Evolutionary conservation across 805 yeast species (phyloP).

Genomic region (Geotrichum ghanense): DNA sequence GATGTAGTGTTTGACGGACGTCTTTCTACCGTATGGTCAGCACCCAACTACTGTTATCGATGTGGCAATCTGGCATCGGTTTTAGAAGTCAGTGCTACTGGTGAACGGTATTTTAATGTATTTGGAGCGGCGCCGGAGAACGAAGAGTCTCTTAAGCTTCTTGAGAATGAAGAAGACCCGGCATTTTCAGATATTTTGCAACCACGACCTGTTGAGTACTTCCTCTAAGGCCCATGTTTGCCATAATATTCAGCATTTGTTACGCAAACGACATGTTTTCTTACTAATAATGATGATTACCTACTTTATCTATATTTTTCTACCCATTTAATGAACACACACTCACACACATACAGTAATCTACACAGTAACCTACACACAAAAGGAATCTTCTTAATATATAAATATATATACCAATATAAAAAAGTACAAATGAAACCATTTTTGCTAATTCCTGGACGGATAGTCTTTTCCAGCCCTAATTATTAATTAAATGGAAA

Average conservation of each 20-base stretch:
- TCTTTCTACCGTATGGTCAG: slow-evolving; percentile 95
- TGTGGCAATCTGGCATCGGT: slow-evolving; percentile 98
- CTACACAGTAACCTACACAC: too few relatives aligned
- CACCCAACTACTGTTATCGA: slow-evolving; percentile 94
- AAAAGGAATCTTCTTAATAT: too few relatives aligned
- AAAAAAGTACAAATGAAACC: too few relatives aligned
- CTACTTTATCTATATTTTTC: neutral
- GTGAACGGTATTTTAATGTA: slow-evolving; percentile 70
- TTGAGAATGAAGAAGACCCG: slow-evolving; percentile 18
- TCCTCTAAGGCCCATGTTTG: slow-evolving; percentile 24
- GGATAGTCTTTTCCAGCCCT: too few relatives aligned
- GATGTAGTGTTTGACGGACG: slow-evolving; percentile 84
- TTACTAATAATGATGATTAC: neutral
- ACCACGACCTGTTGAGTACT: slow-evolving; percentile 40
- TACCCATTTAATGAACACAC: too few relatives aligned
- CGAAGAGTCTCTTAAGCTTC: slow-evolving; percentile 35
- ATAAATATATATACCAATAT: too few relatives aligned
- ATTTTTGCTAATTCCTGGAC: too few relatives aligned
- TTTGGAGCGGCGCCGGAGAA: slow-evolving; percentile 97
- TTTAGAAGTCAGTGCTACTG: slow-evolving; percentile 66
- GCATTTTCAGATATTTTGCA: slow-evolving; percentile 12
- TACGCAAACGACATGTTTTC: neutral
- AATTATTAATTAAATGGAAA: too few relatives aligned
- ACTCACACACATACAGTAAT: too few relatives aligned
- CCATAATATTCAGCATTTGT: neutral